These are phyloP conservation scores for Dichotomopilus funicola DNA, from an alignment of 2,329 filamentous ascomycete species.

Conservation along the genomic window DNA sequence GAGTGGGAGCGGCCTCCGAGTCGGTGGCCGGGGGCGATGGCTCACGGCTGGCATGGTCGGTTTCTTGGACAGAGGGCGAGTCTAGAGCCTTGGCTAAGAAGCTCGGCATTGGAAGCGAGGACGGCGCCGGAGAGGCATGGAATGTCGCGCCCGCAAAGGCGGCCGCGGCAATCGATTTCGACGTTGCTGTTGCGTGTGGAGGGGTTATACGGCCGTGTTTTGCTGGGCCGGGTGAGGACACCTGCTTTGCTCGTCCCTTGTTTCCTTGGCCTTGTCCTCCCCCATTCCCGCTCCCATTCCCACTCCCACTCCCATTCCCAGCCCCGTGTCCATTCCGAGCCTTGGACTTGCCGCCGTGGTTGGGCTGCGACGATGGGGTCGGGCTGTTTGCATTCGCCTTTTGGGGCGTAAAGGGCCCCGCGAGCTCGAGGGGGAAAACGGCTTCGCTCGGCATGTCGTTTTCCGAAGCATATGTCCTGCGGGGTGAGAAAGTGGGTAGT, in stretches of 20 bases:
- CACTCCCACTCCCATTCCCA: too few species aligned
- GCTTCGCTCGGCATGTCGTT: constrained; percentile 41
- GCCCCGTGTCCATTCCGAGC: constrained; percentile 19
- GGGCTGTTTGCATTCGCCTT: constrained; percentile 36
- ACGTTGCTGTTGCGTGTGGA: constrained; percentile 34
- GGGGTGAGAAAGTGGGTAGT: constrained; percentile 32
- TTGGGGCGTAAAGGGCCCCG: constrained; percentile 39
- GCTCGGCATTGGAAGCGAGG: constrained; percentile 81
- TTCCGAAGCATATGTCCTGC: constrained; percentile 55
- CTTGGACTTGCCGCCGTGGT: constrained; percentile 28
- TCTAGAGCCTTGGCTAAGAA: constrained; percentile 73
- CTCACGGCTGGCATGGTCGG: constrained; percentile 37
- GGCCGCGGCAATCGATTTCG: constrained; percentile 42
- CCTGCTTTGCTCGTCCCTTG: constrained; percentile 28
- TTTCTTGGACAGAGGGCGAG: constrained; percentile 44
- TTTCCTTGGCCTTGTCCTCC: constrained; percentile 9
- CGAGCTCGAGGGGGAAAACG: constrained; percentile 31
- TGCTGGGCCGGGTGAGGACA: constrained; percentile 37
- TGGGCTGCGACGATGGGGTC: constrained; percentile 26
- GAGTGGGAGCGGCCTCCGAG: constrained; percentile 44
- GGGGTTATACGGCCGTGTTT: constrained; percentile 40
- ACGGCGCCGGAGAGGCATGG: constrained; percentile 87
- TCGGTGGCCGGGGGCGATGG: constrained; percentile 49
- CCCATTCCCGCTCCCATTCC: too few species aligned
- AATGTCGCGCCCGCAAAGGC: constrained; percentile 92